Conservation (phyloP, 2,329 filamentous ascomycete species). For the Epichloe brachyelytri region DNA sequence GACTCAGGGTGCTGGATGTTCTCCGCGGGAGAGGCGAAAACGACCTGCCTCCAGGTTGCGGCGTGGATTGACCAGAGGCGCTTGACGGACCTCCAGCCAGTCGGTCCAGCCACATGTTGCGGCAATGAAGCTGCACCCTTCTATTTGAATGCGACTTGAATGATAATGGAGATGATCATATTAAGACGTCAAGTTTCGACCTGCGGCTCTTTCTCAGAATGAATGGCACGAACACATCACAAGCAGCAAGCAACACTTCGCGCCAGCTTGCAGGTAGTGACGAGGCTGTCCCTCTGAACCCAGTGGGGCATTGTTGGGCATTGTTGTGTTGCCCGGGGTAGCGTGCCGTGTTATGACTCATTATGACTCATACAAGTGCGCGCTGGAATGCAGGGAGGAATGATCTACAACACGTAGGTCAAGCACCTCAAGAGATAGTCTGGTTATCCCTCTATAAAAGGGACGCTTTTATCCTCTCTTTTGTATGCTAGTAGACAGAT, state of each 20-base stretch:
- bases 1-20: constrained; percentile 54
- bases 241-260: neutral
- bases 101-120: constrained; percentile 79
- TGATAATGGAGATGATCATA: neutral
- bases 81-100: constrained; percentile 54
- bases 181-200: neutral
- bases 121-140: neutral
- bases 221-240: neutral
- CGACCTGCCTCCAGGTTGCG: constrained; percentile 50
- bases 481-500: too few relatives aligned
- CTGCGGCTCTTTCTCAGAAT: neutral
- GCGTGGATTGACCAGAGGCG: constrained; percentile 44
- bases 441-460: too few relatives aligned
- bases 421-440: too few relatives aligned
- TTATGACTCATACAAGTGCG: too few relatives aligned
- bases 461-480: too few relatives aligned
- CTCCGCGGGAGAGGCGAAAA: constrained; percentile 59
- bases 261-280: neutral
- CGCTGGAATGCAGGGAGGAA: too few relatives aligned
- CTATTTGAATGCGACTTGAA: neutral
- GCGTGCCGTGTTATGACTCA: too few relatives aligned
- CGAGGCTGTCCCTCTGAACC: neutral
- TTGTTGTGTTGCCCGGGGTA: too few relatives aligned
- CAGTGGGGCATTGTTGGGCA: neutral
- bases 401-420: too few relatives aligned